Base-by-base conservation (phyloP, 352 stramenopile species). In the Globisporangium cylindrosporum region DNA sequence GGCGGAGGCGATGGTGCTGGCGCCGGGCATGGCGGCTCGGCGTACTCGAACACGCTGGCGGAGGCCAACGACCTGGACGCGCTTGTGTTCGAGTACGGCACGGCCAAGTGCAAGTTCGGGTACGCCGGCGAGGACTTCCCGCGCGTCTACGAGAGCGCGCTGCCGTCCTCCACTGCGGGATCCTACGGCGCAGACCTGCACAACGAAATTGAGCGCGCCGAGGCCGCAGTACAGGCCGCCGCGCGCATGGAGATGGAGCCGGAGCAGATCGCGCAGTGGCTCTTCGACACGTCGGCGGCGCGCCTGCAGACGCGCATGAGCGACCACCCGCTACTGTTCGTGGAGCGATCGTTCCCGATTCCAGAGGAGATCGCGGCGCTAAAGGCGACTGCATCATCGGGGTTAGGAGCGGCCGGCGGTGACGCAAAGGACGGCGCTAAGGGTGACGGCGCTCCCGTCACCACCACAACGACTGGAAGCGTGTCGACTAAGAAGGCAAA, bases 91-190 rank as follows among this genome's bases (percentile, higher is more conserved):
- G 87, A 95, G 60, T 93, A 89, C 61, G 87, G 87, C 69, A 89
- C 82, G 41, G 72, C 82, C 1, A 75, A 75, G 20, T 92, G 84
- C 74, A 92, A 97, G 65, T 79, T 95, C 58, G 91, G 91, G 34
- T 97, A 91, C 71, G 88, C 90, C 1, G 91, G 91, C 62, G 90
- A 97, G 70, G 90, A 97, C 64, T 92, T 90, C 60, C 90, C 90
- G 49, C 88, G 88, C 46, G 82, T 92, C 24, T 91, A 74, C 61
- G 84, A 92, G 68, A 75, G 67, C 27, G 76, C 81, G 7, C 34
- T 86, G 20, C 36, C 66, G 1, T 25, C 61, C 4, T 25, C 70
- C 5, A 4, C 4, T 20, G 38, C 38, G 38, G 4, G 14, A 4
- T 4, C 12, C 12, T 25, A 68, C 25, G 70, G 75, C 27, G 73